A percentile compares a stretch with the other conserved stretches of the same genome.
phyloP scores from a whole-genome alignment of 805 yeast species.

The Saturnispora serradocipensis region DNA sequence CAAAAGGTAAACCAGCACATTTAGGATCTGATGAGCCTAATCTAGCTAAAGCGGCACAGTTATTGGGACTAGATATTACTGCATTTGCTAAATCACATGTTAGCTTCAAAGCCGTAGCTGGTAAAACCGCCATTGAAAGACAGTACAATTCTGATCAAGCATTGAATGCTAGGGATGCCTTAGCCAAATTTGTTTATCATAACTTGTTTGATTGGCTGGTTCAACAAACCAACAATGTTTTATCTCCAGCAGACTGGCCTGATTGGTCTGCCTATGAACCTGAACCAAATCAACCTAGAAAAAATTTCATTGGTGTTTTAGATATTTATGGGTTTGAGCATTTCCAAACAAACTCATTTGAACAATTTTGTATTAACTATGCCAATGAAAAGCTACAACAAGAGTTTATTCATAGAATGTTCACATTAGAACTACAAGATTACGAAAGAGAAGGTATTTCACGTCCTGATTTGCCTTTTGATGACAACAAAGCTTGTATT shows the following conservation, averaged over 20 bases:
- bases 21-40: conserved; percentile 82
- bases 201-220: conserved; percentile 95
- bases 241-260: conserved; percentile 65
- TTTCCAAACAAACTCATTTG: conserved; percentile 88
- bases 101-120: conserved; percentile 7
- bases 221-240: conserved; percentile 66
- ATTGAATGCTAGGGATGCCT: conserved; percentile 89
- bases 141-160: conserved; percentile 85
- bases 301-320: conserved; percentile 85
- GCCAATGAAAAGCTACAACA: conserved; percentile 96
- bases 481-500: conserved; percentile 96
- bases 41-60: conserved; percentile 70
- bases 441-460: conserved; percentile 86
- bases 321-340: conserved; percentile 98
- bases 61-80: conserved; percentile 69
- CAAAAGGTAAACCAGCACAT: conserved; percentile 67
- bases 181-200: conserved; percentile 87
- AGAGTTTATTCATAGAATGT: conserved; percentile 94
- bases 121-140: conserved; percentile 83
- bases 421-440: conserved; percentile 94
- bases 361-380: conserved; percentile 94
- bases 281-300: conserved; percentile 12
- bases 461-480: conserved; percentile 93
- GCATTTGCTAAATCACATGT: conserved; percentile 83
- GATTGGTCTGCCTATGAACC: conserved; percentile 27